Evolutionary conservation across 2,329 filamentous ascomycete species (phyloP), one percentile per base, ranked within the genome.

Genomic region (Stagonosporopsis chrysanthemi): DNA sequence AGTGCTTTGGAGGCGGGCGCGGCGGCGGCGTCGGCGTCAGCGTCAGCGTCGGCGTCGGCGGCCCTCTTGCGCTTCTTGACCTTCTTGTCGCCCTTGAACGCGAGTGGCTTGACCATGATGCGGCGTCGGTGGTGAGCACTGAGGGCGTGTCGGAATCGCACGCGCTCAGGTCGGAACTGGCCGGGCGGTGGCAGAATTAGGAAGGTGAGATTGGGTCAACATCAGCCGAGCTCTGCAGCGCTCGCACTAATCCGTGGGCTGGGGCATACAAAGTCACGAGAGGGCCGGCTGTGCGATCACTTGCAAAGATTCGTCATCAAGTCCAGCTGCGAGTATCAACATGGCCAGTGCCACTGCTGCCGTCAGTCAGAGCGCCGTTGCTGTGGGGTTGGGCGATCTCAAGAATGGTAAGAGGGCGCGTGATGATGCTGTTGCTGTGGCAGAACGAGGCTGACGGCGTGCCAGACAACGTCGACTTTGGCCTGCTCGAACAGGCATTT

Each of bases 71-170:
- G 86, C 83, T 97, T 97, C 79, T 95, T 97, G 33, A 86, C 80
- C 80, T 95, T 95, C 79, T 96, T 97, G 80, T 99, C 95, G 82
- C 95, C 95, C 80, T 99, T 99, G 84, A 99, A 99, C 45, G 87
- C 83, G 56, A 99, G 85, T 44, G 94, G 88, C 76, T 96, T 97
- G 67, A 96, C 89, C 90, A 95, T 95, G 28, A 54, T 36, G 62
- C 47, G 39, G 41, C 45, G 49, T 45, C 41, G 41, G 63, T 53
- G 50, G 53, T 53, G 47, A n/a, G 44, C 19, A 50, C 2, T 4
- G 31, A 39, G 42, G 52, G 58, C 51, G n/a, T n/a, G 41, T 61
- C 62, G 54, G 62, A 57, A 44, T 24, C 61, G 53, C 45, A 61
- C 49, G 52, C 51, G 48, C 48, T 42, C 41, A 9, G 24, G 24